Evolutionary conservation across 2,329 filamentous ascomycete genomes (phyloP), one percentile per base, ranked within the genome.

Genomic region (Zymoseptoria passerinii): DNA sequence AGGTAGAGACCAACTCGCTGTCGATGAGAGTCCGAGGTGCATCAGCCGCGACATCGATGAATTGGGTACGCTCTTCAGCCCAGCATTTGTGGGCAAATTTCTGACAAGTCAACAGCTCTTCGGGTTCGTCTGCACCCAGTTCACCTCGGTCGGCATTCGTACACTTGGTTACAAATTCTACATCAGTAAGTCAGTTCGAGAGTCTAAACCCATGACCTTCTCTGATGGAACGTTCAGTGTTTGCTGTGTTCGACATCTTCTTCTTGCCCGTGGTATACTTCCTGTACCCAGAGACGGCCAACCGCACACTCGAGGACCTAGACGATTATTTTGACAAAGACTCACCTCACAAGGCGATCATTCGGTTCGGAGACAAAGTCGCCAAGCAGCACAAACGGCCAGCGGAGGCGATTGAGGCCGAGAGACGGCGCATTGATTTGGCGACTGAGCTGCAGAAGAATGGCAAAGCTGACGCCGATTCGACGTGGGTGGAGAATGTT

Each of bases 261-360:
- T 57, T 57, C 27, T 8, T 57, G 13, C 56, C 56, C 4, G 51
- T 57, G 35, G 56, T 69, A 8, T 68, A 68, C 54, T 69, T 67
- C 51, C 56, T 69, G 4, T 68, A 70, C 50, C 67, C 67, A 0
- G 68, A 70, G 53, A 69, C 68, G n/a, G 56, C 59, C 13, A 64
- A 64, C 16, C 59, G 68, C 4, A 65, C 66, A 2, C 63, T 70
- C 18, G 67, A 71, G 35, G 70, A 73, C 28, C 48, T 69, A 5
- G 66, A 69, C 28, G 63, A 62, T 8, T 68, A 67, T 48, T 69
- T 68, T 57, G 60, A 65, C 44, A 55, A 59, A 19, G 62, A 63
- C 27, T 66, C 65, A 16, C 57, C 56, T 6, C 62, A 67, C 48
- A 55, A 52, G 9, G 62, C 61, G 0, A 56, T 63, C 28, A 64